Conservation (phyloP, 2,329 filamentous ascomycete species). For the Colletotrichum tamarilloi region DNA sequence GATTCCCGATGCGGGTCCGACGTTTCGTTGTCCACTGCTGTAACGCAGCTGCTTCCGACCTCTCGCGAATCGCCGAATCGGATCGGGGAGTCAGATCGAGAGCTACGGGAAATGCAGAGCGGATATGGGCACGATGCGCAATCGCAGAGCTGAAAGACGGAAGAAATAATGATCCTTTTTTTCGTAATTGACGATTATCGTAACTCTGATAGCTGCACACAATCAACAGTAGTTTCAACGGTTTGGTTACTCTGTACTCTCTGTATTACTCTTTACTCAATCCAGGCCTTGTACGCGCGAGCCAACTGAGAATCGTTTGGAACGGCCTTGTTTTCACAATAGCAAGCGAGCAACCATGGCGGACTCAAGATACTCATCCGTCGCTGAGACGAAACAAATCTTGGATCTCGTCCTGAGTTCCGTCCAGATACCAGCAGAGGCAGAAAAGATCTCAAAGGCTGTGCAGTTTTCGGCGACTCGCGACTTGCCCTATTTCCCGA, state of each 20-base stretch:
- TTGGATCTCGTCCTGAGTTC: constrained; percentile 42
- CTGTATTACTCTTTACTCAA: not conserved
- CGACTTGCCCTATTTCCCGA: constrained; percentile 56
- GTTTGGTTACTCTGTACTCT: not conserved
- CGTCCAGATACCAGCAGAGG: constrained; percentile 44
- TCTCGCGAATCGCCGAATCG: constrained; percentile 4
- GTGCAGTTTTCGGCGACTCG: constrained; percentile 48
- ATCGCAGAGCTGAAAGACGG: not conserved
- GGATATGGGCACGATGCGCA: not conserved
- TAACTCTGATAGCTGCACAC: not conserved
- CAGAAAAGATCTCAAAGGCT: constrained; percentile 36
- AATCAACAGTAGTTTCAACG: not conserved
- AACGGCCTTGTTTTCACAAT: not conserved
- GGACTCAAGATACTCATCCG: constrained; percentile 39
- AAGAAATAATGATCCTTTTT: not conserved
- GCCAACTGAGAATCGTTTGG: not conserved
- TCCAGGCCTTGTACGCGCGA: not conserved
- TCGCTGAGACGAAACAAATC: constrained; percentile 40
- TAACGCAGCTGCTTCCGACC: constrained; percentile 9
- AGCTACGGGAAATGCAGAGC: not conserved
- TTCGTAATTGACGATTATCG: not conserved
- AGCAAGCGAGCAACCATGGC: constrained; percentile 7
- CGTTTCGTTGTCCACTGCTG: constrained; percentile 13
- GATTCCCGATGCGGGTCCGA: constrained; percentile 27
- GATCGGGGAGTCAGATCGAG: not conserved